Conservation (phyloP, 106 monocot species). For the Allium sativum region DNA sequence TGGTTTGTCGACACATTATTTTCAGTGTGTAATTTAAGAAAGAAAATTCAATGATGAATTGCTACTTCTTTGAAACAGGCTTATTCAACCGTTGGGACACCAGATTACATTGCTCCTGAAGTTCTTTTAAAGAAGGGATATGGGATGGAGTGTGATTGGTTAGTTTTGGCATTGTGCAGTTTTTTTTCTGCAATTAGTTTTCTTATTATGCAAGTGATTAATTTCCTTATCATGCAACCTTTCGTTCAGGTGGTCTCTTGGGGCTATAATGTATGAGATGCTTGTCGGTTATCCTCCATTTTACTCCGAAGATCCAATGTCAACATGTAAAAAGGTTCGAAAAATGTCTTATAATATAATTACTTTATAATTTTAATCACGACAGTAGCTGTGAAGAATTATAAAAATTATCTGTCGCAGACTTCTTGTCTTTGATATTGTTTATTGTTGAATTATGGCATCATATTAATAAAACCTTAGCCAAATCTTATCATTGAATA, state of each 20-base stretch:
- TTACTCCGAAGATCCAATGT: slow-evolving; percentile 55
- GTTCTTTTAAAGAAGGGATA: slow-evolving; percentile 27
- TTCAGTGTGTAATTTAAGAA: not conserved
- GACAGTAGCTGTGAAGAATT: not conserved
- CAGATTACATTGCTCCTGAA: slow-evolving; percentile 34
- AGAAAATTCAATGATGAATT: not conserved
- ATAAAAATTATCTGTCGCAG: too few species aligned
- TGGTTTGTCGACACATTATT: not conserved
- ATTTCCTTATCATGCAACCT: slow-evolving; percentile 6
- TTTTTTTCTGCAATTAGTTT: not conserved
- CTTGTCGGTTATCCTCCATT: slow-evolving; percentile 54
- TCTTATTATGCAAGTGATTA: not conserved
- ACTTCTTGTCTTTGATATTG: too few species aligned
- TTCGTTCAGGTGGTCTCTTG: slow-evolving; percentile 43
- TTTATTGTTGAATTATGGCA: too few species aligned
- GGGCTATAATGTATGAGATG: slow-evolving; percentile 38
- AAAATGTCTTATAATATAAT: slow-evolving; percentile 2
- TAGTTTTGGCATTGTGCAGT: slow-evolving; percentile 6
- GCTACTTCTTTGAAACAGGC: slow-evolving; percentile 18
- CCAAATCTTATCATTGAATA: not conserved
- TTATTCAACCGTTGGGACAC: slow-evolving; percentile 51
- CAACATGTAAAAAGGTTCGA: slow-evolving; percentile 46
- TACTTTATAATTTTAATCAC: not conserved
- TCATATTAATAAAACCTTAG: too few species aligned
- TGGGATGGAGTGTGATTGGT: slow-evolving; percentile 47